These are phyloP conservation scores for Fusarium papillatum DNA, from an alignment of 2,329 filamentous ascomycete genomes.

Conservation along the genomic window DNA sequence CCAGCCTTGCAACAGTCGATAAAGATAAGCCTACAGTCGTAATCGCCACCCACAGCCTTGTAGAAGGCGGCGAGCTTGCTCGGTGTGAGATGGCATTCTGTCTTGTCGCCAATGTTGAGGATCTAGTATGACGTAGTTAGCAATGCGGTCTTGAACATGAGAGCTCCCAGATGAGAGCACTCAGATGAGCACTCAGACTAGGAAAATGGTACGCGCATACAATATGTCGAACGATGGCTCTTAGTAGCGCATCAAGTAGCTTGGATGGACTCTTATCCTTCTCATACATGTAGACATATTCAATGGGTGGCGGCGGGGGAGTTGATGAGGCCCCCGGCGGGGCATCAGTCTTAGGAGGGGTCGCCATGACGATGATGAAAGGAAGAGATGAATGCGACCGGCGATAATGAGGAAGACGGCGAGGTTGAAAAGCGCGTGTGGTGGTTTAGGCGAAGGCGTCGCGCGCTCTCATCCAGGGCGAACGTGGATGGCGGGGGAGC, in stretches of 20 bases:
- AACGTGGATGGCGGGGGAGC: conserved; percentile 36
- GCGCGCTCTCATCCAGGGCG: conserved; percentile 37
- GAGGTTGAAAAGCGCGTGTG: conserved; percentile 11
- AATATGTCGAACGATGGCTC: conserved; percentile 78
- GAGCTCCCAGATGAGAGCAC: neutral
- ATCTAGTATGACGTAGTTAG: conserved; percentile 57
- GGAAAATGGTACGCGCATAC: conserved; percentile 61
- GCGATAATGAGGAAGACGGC: neutral
- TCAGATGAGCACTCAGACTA: neutral
- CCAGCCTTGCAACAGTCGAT: conserved; percentile 1
- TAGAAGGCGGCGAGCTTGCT: conserved; percentile 84
- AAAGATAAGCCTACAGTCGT: conserved; percentile 69
- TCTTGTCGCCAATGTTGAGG: conserved; percentile 69
- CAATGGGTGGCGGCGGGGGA: conserved; percentile 45
- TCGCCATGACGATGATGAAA: conserved; percentile 39
- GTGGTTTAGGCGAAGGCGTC: conserved; percentile 10
- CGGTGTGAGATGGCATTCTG: conserved; percentile 68
- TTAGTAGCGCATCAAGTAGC: conserved; percentile 75
- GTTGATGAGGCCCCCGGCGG: conserved; percentile 37
- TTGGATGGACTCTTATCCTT: conserved; percentile 76
- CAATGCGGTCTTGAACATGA: conserved; percentile 8
- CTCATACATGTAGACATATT: conserved; percentile 78
- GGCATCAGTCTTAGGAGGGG: conserved; percentile 40
- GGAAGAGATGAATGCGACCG: neutral
- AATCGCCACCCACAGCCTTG: conserved; percentile 80